A percentile compares a stretch with the other conserved stretches of the same genome.
phyloP scores from a whole-genome alignment of 2,329 filamentous ascomycete genomes.

The Grosmannia huntii region DNA sequence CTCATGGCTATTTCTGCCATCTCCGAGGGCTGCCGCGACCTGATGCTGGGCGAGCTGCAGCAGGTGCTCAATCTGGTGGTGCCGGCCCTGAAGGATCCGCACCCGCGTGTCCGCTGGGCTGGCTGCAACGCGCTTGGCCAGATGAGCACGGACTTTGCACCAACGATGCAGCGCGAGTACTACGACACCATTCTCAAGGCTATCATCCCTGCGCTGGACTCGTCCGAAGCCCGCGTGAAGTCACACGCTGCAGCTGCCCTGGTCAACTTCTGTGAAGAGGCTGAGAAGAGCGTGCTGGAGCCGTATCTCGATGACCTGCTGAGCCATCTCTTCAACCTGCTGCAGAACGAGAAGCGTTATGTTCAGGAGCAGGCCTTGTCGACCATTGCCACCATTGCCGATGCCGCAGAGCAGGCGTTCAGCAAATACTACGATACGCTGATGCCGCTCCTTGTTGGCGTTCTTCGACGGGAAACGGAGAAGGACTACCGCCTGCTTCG shows the following conservation, averaged over 20 bases:
- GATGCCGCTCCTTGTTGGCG: constrained; percentile 88
- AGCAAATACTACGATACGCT: constrained; percentile 89
- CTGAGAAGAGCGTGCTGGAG: constrained; percentile 81
- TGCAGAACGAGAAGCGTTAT: constrained; percentile 87
- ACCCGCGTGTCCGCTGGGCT: constrained; percentile 91
- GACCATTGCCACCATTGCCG: constrained; percentile 97
- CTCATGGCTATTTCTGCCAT: constrained; percentile 99
- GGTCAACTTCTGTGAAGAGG: constrained; percentile 98
- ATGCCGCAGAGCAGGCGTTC: constrained; percentile 91
- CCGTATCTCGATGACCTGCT: constrained; percentile 86
- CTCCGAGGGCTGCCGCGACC: constrained; percentile 87
- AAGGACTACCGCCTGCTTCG: constrained; percentile 86
- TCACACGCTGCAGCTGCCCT: constrained; percentile 94
- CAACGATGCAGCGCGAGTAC: constrained; percentile 94
- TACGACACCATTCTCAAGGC: constrained; percentile 77
- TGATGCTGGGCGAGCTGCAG: constrained; percentile 90
- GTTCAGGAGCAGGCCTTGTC: constrained; percentile 96
- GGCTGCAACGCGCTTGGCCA: constrained; percentile 98
- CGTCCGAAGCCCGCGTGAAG: constrained; percentile 84
- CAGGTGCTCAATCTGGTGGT: constrained; percentile 93
- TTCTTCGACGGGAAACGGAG: constrained; percentile 77
- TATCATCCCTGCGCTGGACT: constrained; percentile 85
- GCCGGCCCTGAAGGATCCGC: constrained; percentile 75
- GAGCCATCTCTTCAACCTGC: constrained; percentile 70
- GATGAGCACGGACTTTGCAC: constrained; percentile 98